Percentiles rank a stretch among this genome's conserved stretches.
Evolutionary conservation across 495 filamentous ascomycete genomes (phyloP).

Genomic region (Lindgomyces ingoldianus): DNA sequence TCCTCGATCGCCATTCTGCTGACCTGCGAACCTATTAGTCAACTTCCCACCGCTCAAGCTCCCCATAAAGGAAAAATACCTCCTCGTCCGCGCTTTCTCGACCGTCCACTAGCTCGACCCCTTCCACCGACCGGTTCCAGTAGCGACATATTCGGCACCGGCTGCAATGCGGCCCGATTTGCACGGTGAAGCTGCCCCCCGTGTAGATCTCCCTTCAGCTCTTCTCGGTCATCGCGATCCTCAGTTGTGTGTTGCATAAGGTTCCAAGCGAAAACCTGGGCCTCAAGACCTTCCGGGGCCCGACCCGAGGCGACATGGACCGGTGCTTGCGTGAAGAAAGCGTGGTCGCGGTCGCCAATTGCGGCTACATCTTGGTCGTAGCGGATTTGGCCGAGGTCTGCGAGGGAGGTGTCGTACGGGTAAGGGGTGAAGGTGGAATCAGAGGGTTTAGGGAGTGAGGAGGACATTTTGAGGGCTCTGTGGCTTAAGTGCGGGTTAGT

Average conservation of each 20-base stretch:
- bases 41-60: not conserved
- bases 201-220: constrained; percentile 24
- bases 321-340: not conserved
- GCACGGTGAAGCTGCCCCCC: constrained; percentile 25
- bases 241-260: not conserved
- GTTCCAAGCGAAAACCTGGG: constrained; percentile 27
- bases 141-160: not conserved
- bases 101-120: not conserved
- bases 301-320: constrained; percentile 12
- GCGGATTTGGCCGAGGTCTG: constrained; percentile 28
- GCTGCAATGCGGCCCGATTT: constrained; percentile 13
- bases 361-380: constrained; percentile 35
- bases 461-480: not conserved
- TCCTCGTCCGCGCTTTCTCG: not conserved
- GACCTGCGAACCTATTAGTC: not conserved
- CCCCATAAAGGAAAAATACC: not conserved
- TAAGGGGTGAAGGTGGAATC: not conserved
- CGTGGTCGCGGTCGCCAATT: constrained; percentile 30
- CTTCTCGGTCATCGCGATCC: constrained; percentile 12
- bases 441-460: too few species aligned
- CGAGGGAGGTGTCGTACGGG: not conserved
- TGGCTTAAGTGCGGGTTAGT: not conserved
- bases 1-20: not conserved
- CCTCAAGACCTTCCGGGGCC: constrained; percentile 10
- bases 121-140: not conserved